Evolutionary conservation across 2,329 filamentous ascomycete genomes (phyloP), one percentile per base, ranked within the genome.

Genomic region (Verticillium nonalfalfae): DNA sequence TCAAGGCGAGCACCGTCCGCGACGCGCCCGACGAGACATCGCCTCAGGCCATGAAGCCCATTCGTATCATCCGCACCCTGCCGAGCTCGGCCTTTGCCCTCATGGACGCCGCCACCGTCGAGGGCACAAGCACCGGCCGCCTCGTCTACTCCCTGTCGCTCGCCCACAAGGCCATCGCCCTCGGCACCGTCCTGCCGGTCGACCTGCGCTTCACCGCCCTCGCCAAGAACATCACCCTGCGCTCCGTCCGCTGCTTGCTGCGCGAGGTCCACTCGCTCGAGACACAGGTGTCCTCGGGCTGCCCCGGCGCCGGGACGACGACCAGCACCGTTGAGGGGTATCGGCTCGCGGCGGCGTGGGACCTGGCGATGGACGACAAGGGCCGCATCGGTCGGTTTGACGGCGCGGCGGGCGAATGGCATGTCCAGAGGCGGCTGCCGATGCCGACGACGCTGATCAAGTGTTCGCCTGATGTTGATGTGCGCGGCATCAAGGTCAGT

Each of bases 71-170:
- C 35, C 34, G 61, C 10, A 61, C 61, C 14, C 34, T 59, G 1
- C 39, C 55, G 2, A 54, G 34, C 38, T 61, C 61, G 7, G 59
- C 56, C 1, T 62, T 62, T 15, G 61, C 60, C 40, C 15, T 61
- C 9, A 63, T 63, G 61, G 61, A 63, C n/a, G 39, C 61, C 4
- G 26, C 33, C 7, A 61, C 57, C 1, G 38, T 59, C 2, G 61
- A 63, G 34, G 61, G 61, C 1, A 61, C 35, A 3, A 61, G 61
- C 56, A 15, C 31, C 6, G 39, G 58, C 0, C 61, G 18, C 7
- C n/a, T 63, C 1, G 11, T 3, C 1, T 63, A 63, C n/a, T 57
- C 50, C 9, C 39, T 63, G 0, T 61, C 61, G 1, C 34, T 61
- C n/a, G 50, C 26, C n/a, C 61, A 63, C 14, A 52, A 31, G 2